A percentile compares a stretch with the other conserved stretches of the same genome.
Conservation (phyloP, 352 stramenopile genomes). For the Pythium diclinum region DNA sequence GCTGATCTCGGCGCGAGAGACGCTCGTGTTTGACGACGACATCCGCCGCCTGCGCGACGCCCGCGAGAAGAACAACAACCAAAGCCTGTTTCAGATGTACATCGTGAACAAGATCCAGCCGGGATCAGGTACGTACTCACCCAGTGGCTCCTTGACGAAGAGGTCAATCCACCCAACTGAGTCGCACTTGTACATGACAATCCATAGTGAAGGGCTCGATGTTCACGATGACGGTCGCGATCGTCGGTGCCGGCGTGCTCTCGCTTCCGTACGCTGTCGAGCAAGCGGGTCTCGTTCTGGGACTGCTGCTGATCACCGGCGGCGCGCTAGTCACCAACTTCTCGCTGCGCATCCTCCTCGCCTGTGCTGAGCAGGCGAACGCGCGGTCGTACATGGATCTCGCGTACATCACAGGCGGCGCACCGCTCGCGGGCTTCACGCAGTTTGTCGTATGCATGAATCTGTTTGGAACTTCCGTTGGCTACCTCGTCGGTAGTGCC, state of each 20-base stretch:
- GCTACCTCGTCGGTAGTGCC: constrained; percentile 78
- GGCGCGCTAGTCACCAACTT: constrained; percentile 79
- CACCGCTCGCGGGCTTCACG: constrained; percentile 63
- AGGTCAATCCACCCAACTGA: background rate
- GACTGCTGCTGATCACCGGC: constrained; percentile 62
- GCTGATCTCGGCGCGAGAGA: constrained; percentile 70
- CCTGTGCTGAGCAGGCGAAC: constrained; percentile 70
- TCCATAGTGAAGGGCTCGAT: constrained; percentile 83
- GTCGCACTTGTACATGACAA: background rate
- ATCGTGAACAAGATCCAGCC: constrained; percentile 82
- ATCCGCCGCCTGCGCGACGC: constrained; percentile 37
- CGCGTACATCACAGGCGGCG: constrained; percentile 57
- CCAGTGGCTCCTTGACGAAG: background rate
- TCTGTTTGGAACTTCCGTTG: constrained; percentile 84
- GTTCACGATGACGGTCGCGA: constrained; percentile 89
- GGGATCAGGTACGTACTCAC: constrained; percentile 50
- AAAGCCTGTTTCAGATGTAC: constrained; percentile 67
- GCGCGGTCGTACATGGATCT: constrained; percentile 85
- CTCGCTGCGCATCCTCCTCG: constrained; percentile 72
- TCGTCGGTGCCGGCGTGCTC: constrained; percentile 80
- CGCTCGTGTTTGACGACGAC: constrained; percentile 74
- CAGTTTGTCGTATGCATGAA: constrained; percentile 83
- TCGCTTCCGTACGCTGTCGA: constrained; percentile 79
- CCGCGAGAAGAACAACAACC: constrained; percentile 30
- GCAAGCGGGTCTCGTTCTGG: constrained; percentile 69